These are phyloP conservation scores for Sporothrix protearum DNA, from an alignment of 2,329 filamentous ascomycete species.

Conservation along the genomic window DNA sequence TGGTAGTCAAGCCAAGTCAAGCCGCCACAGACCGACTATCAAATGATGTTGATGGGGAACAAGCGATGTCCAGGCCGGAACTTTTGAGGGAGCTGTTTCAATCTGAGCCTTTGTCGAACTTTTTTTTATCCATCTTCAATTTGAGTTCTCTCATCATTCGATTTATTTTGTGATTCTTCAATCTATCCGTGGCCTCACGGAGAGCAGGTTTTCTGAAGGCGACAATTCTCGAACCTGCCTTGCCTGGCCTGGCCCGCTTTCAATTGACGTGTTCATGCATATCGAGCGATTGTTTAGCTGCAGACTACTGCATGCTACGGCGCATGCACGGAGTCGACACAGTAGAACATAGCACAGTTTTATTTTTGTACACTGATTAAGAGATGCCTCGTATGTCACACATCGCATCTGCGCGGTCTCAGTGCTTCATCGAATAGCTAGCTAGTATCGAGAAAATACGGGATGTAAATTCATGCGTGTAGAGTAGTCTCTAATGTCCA, in stretches of 20 bases:
- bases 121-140: not conserved
- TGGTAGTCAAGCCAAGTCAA: not conserved
- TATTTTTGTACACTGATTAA: not conserved
- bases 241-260: constrained; percentile 8
- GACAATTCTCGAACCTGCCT: not conserved
- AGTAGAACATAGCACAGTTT: not conserved
- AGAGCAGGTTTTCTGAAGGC: not conserved
- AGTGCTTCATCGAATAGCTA: not conserved
- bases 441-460: not conserved
- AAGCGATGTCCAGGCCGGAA: not conserved
- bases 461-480: too few relatives aligned
- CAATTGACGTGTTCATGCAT: constrained; percentile 25
- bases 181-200: not conserved
- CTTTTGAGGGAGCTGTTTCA: not conserved
- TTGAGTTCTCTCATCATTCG: too few relatives aligned
- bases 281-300: constrained; percentile 18
- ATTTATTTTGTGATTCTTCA: not conserved
- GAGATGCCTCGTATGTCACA: not conserved
- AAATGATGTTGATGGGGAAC: not conserved
- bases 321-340: not conserved
- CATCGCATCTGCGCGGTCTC: not conserved
- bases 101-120: not conserved
- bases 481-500: not conserved
- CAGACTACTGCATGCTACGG: constrained; percentile 11
- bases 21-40: not conserved